Evolutionary conservation across 306 rosid species (phyloP), one percentile per base, ranked within the genome.

Genomic region (Vigna mungo): DNA sequence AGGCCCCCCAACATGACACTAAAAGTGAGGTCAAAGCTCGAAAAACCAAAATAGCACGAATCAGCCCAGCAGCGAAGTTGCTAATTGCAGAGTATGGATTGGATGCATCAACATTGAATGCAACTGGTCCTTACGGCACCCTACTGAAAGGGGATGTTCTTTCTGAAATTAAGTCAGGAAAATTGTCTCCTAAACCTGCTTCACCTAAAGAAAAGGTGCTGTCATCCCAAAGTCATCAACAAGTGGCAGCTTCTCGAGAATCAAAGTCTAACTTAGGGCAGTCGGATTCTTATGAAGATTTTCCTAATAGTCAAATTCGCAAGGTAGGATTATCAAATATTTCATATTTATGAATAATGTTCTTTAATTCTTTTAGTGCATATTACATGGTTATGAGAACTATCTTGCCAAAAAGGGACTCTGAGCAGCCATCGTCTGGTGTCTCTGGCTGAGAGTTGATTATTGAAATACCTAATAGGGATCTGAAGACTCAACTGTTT

Each of bases 1-100:
- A 88, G 84, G 55, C 92, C 68, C 61, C 75, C 60, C 87, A 64
- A 37, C 72, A 9, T 23, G 85, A 53, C 69, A 74, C 84, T 85
- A 74, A 74, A 84, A 84, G 83, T 39, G 88, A 82, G 73, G 82
- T 53, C 71, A 82, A 66, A 71, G 51, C 76, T 15, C 83, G 62
- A 48, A 90, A 88, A 83, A 84, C 68, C 58, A 80, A 68, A 68
- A 78, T 86, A 46, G 48, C 16, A 74, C 89, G 99, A 85, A 88
- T 95, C 70, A 87, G 99, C 81, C 99, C 99, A 65, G 88, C 99
- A 61, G 99, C 99, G 23, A 95, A 90, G 87, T 75, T 90, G 86
- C 87, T 95, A 56, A 88, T 95, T 72, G 1, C 76, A 52, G 97
- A 90, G 82, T 82, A 95, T 85, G 96, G 94, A 78, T 86, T 95